Percentiles rank a stretch among this genome's conserved stretches.
Evolutionary conservation across 225 moss, liverwort and hornwort species (phyloP).

Genomic region (Pseudoscleropodium purum): DNA sequence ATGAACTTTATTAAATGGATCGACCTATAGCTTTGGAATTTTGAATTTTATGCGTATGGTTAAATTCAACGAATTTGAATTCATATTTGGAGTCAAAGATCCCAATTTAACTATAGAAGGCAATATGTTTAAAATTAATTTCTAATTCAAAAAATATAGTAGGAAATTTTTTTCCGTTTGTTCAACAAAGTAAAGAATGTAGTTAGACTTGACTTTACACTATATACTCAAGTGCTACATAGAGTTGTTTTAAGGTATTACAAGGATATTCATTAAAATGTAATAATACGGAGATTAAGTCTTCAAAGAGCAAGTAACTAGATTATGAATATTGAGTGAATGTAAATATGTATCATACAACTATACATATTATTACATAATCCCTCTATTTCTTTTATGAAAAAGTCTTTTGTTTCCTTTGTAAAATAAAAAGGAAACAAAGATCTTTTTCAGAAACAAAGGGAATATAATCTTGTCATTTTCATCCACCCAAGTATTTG

Average conservation of each 20-base stretch:
- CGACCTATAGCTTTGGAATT: rapidly evolving
- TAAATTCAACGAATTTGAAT: not conserved
- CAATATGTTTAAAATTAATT: not conserved
- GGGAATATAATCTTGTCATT: not conserved
- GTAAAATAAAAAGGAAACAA: too few relatives aligned
- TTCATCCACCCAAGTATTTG: not conserved
- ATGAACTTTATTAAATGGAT: not conserved
- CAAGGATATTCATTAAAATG: not conserved
- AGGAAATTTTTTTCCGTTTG: not conserved
- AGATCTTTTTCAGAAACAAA: too few relatives aligned
- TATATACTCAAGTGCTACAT: not conserved
- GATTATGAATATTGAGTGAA: not conserved
- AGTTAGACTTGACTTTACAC: rapidly evolving
- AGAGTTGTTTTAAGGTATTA: rapidly evolving
- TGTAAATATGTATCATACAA: not conserved
- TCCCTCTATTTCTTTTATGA: too few relatives aligned
- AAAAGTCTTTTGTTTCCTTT: too few relatives aligned
- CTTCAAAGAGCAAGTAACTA: rapidly evolving
- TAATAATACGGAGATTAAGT: not conserved
- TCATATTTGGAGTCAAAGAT: not conserved
- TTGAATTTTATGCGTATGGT: not conserved
- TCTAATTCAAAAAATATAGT: not conserved
- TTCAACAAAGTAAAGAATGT: not conserved
- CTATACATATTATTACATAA: too few relatives aligned
- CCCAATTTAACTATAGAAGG: rapidly evolving